A percentile compares a stretch with the other conserved stretches of the same genome.
Evolutionary conservation across 768 basidiomycete species (phyloP).

Genomic region (Mycena pura): DNA sequence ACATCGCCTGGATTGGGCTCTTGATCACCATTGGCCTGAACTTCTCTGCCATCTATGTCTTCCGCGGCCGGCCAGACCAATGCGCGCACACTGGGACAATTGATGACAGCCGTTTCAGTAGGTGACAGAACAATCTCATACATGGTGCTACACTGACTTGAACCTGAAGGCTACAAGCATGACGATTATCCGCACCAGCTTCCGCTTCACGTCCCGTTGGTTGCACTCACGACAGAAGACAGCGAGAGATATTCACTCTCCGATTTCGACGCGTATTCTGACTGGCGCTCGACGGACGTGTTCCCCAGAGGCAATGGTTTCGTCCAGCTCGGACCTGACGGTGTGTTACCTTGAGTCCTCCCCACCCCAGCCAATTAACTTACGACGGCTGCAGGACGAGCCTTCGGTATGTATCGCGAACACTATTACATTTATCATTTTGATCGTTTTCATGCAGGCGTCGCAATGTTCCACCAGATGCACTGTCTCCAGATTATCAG

Average conservation of each 20-base stretch:
- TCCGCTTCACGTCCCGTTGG: conserved; percentile 8
- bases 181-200: conserved; percentile 23
- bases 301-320: conserved; percentile 22
- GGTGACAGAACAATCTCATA: neutral
- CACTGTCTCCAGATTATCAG: conserved; percentile 40
- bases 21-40: conserved; percentile 12
- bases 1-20: conserved; percentile 12
- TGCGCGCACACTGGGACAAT: neutral
- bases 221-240: conserved; percentile 15
- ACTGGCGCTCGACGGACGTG: conserved; percentile 19
- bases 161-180: conserved; percentile 8
- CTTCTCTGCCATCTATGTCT: conserved; percentile 13
- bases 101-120: conserved; percentile 26
- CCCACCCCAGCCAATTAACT: neutral
- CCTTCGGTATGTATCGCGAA: neutral
- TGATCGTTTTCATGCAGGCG: conserved; percentile 18
- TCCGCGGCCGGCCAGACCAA: conserved; percentile 1
- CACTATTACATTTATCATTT: neutral
- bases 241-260: conserved; percentile 17
- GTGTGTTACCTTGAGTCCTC: neutral
- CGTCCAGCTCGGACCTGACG: conserved; percentile 18
- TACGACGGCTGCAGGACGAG: neutral
- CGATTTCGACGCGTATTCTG: conserved; percentile 9
- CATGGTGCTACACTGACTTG: neutral
- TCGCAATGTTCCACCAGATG: conserved; percentile 42